These are phyloP conservation scores for Ascochyta clinopodiicola DNA, from an alignment of 2,329 filamentous ascomycete genomes.

Conservation along the genomic window DNA sequence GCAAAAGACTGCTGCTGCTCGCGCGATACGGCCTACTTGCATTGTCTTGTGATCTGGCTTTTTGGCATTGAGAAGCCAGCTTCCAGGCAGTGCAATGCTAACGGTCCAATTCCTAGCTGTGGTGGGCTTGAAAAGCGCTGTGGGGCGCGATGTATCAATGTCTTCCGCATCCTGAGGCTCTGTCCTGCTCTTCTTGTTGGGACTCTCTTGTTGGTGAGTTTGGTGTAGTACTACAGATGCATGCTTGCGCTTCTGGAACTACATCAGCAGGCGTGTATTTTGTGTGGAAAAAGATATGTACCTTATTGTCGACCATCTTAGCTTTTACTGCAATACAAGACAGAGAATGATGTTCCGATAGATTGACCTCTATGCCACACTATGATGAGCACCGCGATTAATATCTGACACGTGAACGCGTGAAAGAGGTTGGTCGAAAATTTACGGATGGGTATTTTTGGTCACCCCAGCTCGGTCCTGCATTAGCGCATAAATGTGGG, in stretches of 20 bases:
- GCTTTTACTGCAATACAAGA: background rate
- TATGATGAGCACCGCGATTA: background rate
- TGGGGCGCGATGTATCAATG: conserved; percentile 69
- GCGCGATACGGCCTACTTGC: conserved; percentile 76
- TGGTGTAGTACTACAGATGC: conserved; percentile 28
- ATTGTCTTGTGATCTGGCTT: conserved; percentile 78
- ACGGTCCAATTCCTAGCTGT: conserved; percentile 74
- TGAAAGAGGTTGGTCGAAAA: conserved; percentile 18
- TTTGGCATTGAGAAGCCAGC: conserved; percentile 68
- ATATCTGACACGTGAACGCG: conserved; percentile 14
- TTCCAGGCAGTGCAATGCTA: conserved; percentile 79
- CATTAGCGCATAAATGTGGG: conserved; percentile 15
- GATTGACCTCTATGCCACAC: background rate
- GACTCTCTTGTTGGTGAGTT: conserved; percentile 15
- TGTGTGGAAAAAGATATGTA: background rate
- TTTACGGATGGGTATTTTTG: conserved; percentile 14
- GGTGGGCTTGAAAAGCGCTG: conserved; percentile 70
- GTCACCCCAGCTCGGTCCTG: conserved; percentile 18
- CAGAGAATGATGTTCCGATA: background rate
- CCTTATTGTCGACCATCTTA: conserved; percentile 16
- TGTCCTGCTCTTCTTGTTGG: conserved; percentile 27
- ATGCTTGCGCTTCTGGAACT: conserved; percentile 33
- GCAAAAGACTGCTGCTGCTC: conserved; percentile 81
- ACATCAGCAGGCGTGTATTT: background rate
- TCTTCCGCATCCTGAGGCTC: conserved; percentile 20